These are phyloP conservation scores for Tilletia setariae DNA, from an alignment of 1,284 basidiomycete genomes.

Conservation along the genomic window DNA sequence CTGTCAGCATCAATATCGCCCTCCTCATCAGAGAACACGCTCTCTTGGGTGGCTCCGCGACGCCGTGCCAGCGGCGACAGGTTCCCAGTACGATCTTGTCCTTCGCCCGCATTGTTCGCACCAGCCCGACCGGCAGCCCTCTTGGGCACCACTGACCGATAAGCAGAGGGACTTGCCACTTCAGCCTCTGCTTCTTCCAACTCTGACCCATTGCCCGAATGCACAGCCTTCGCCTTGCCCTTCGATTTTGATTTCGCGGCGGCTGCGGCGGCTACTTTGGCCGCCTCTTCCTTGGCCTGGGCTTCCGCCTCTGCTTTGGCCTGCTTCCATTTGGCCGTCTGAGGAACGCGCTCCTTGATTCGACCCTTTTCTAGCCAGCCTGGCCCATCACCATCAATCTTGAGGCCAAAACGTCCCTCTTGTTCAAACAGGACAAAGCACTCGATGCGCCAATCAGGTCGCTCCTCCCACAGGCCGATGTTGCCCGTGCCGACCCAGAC, in stretches of 20 bases:
- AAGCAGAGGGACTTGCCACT: not conserved
- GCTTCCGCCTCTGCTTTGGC: constrained; percentile 17
- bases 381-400: constrained; percentile 70
- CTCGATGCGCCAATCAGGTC: constrained; percentile 65
- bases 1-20: not conserved
- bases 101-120: not conserved
- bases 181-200: constrained; percentile 8
- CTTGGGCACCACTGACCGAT: not conserved
- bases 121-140: constrained; percentile 10
- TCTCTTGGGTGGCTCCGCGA: not conserved
- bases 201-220: constrained; percentile 7
- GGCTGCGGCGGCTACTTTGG: constrained; percentile 13
- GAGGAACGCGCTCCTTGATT: constrained; percentile 42
- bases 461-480: constrained; percentile 32
- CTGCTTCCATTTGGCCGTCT: constrained; percentile 17
- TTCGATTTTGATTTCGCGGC: constrained; percentile 11
- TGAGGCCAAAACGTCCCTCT: constrained; percentile 64
- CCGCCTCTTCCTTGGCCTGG: constrained; percentile 6
- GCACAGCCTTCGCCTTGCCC: constrained; percentile 11
- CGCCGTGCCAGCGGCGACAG: not conserved
- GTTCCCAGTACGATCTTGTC: not conserved
- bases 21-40: not conserved
- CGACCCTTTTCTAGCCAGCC: constrained; percentile 73
- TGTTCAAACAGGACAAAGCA: constrained; percentile 79
- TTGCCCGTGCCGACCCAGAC: constrained; percentile 44